Percentiles rank a stretch among this genome's conserved stretches.
phyloP scores from a whole-genome alignment of 2,329 filamentous ascomycete genomes.

The Ophiostoma montium region DNA sequence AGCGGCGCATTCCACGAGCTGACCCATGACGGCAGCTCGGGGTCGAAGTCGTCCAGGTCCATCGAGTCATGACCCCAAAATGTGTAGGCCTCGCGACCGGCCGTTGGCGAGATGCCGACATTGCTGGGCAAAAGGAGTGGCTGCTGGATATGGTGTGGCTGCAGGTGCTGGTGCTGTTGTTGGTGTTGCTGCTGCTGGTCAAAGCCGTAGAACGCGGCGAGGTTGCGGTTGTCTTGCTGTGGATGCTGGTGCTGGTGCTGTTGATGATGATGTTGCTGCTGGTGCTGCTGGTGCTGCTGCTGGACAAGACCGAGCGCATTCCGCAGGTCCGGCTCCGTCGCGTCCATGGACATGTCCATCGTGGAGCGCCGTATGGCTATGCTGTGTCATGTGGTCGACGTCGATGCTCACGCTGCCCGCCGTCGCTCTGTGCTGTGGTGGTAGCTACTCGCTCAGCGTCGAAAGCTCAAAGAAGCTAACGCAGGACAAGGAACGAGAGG shows the following conservation, averaged over 20 bases:
- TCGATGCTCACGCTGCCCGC: neutral
- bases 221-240: neutral
- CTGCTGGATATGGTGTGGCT: neutral
- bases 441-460: too few species aligned
- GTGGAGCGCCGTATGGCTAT: neutral
- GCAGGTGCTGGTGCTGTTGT: neutral
- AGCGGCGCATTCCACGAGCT: conserved; percentile 10
- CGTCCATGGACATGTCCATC: conserved; percentile 7
- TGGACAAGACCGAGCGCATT: conserved; percentile 4
- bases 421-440: too few species aligned
- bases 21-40: conserved; percentile 15
- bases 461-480: too few species aligned
- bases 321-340: conserved; percentile 3
- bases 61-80: conserved; percentile 16
- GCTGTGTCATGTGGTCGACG: neutral
- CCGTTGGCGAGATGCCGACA: neutral
- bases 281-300: neutral
- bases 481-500: too few species aligned
- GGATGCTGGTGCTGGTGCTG: neutral
- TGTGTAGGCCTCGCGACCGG: conserved; percentile 2
- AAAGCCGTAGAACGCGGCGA: neutral
- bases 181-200: conserved; percentile 3
- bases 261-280: neutral
- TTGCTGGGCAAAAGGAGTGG: neutral
- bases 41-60: conserved; percentile 18